Evolutionary conservation across 1,284 basidiomycete genomes (phyloP).

Genomic region (Flammula alnicola): DNA sequence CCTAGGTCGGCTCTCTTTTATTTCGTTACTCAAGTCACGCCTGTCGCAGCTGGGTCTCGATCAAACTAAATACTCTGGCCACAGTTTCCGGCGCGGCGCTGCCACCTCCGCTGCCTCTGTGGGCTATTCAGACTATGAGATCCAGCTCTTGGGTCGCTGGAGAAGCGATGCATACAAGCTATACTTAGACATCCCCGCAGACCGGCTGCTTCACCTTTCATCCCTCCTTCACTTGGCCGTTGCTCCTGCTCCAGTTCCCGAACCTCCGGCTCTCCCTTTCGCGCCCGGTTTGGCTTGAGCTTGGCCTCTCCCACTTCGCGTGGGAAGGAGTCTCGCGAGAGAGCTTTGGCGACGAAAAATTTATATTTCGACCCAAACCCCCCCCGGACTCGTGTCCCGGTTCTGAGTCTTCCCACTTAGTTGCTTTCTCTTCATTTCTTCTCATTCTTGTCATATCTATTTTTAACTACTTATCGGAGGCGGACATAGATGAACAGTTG

Average conservation of each 20-base stretch:
- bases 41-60: slow-evolving; percentile 24
- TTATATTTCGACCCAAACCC: too few relatives aligned
- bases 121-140: slow-evolving; percentile 37
- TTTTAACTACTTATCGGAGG: too few relatives aligned
- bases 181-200: slow-evolving; percentile 33
- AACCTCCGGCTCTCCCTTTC: slow-evolving; percentile 27
- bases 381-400: too few relatives aligned
- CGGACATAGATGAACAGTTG: too few relatives aligned
- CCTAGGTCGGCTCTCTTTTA: slow-evolving; percentile 20
- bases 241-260: slow-evolving; percentile 39
- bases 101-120: slow-evolving; percentile 34
- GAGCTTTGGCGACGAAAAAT: too few relatives aligned
- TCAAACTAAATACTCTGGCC: slow-evolving; percentile 29
- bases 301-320: slow-evolving; percentile 5
- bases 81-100: slow-evolving; percentile 32
- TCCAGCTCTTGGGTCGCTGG: slow-evolving; percentile 40
- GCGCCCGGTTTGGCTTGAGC: slow-evolving; percentile 17
- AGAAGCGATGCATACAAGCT: slow-evolving; percentile 39
- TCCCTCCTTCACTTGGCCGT: slow-evolving; percentile 33
- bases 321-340: too few relatives aligned
- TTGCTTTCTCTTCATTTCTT: too few relatives aligned
- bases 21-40: slow-evolving; percentile 20
- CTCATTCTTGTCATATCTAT: too few relatives aligned
- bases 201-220: slow-evolving; percentile 33
- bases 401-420: too few relatives aligned